Conservation (phyloP, 2,329 filamentous ascomycete genomes). For the Sclerotinia glacialis region DNA sequence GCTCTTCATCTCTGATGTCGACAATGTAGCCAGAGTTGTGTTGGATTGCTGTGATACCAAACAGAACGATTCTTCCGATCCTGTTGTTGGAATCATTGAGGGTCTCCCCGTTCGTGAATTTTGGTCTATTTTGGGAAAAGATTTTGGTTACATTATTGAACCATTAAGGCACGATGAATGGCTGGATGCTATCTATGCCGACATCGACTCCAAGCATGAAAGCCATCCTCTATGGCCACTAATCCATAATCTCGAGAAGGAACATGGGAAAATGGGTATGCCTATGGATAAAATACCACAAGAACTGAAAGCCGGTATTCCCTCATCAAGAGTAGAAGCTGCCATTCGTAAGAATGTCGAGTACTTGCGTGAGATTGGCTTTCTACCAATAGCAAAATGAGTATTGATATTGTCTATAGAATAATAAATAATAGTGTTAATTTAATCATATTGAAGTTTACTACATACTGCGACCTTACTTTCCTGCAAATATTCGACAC, state of each 20-base stretch:
- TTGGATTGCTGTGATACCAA: conserved; percentile 13
- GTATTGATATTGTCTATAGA: conserved; percentile 21
- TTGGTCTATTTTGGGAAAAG: conserved; percentile 13
- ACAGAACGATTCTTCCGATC: not conserved
- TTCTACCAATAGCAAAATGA: conserved; percentile 11
- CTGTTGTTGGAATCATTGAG: conserved; percentile 2
- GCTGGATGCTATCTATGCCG: conserved; percentile 2
- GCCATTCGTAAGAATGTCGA: conserved; percentile 20
- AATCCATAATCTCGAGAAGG: conserved; percentile 27
- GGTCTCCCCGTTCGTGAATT: conserved; percentile 21
- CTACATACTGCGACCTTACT: not conserved
- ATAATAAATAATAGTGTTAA: not conserved
- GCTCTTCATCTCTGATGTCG: conserved; percentile 29
- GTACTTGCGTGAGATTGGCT: conserved; percentile 11
- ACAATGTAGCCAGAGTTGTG: conserved; percentile 24
- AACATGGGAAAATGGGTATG: conserved; percentile 17
- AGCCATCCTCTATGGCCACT: conserved; percentile 14
- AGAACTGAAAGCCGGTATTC: not conserved
- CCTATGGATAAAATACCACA: conserved; percentile 10
- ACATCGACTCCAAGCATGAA: conserved; percentile 13
- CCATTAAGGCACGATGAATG: conserved; percentile 15
- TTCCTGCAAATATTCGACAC: not conserved
- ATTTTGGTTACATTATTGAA: conserved; percentile 17
- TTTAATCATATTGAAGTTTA: not conserved
- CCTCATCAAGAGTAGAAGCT: conserved; percentile 8